Conservation (phyloP, 139 green algal species). For the Chlamydomonas schloesseri region DNA sequence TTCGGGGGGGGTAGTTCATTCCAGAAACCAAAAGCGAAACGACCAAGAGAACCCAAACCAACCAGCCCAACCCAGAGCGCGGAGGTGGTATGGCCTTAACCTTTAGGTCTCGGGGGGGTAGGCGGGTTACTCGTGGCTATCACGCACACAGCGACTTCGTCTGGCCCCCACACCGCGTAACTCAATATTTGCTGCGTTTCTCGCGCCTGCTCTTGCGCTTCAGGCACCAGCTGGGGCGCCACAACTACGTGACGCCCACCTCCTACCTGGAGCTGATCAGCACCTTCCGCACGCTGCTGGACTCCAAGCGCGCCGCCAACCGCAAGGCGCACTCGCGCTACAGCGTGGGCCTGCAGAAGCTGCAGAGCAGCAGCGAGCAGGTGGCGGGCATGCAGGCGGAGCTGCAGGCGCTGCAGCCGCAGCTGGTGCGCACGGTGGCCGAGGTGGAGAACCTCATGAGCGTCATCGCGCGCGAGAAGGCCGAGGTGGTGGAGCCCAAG, state of each 20-base stretch:
- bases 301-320: slow-evolving; percentile 65
- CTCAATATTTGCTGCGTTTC: not conserved
- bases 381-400: slow-evolving; percentile 78
- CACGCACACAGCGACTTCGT: no score
- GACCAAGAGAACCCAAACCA: no score
- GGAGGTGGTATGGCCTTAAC: no score
- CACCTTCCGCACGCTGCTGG: slow-evolving; percentile 68
- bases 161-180: not conserved
- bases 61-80: no score
- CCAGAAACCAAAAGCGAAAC: no score
- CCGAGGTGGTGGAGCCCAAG: slow-evolving; percentile 77
- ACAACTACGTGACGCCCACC: slow-evolving; percentile 88
- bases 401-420: slow-evolving; percentile 80
- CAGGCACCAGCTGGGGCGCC: slow-evolving; percentile 61
- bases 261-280: slow-evolving; percentile 86
- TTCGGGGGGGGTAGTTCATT: no score
- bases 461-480: slow-evolving; percentile 77
- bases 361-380: slow-evolving; percentile 71
- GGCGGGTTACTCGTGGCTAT: no score
- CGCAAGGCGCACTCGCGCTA: slow-evolving; percentile 58
- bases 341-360: slow-evolving; percentile 80
- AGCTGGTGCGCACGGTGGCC: slow-evolving; percentile 77
- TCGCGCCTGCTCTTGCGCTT: no score
- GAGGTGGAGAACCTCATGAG: slow-evolving; percentile 81
- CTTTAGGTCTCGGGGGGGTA: no score